Conservation (phyloP, 2,329 filamentous ascomycete species). For the Diaporthe amygdali region DNA sequence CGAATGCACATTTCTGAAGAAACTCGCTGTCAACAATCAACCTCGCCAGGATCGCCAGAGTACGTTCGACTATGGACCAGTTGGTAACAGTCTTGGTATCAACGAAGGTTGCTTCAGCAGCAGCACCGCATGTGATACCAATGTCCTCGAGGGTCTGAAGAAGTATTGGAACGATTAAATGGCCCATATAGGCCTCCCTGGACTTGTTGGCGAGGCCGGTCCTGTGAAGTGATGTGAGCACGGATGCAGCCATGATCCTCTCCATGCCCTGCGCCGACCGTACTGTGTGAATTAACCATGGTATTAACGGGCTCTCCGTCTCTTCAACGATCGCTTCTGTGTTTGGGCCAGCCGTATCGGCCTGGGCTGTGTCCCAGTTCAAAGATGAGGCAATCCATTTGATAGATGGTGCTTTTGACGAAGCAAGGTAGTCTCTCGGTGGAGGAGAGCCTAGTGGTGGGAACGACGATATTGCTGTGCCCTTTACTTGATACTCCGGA, state of each 20-base stretch:
- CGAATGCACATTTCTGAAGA: slow-evolving; percentile 82
- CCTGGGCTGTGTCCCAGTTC: slow-evolving; percentile 39
- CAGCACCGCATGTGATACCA: slow-evolving; percentile 38
- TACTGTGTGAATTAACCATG: slow-evolving; percentile 73
- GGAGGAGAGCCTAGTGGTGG: slow-evolving; percentile 56
- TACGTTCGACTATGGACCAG: slow-evolving; percentile 68
- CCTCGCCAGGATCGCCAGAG: slow-evolving; percentile 77
- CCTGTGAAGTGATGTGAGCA: slow-evolving; percentile 73
- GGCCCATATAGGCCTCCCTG: slow-evolving; percentile 68
- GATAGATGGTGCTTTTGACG: slow-evolving; percentile 18
- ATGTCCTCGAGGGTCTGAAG: slow-evolving; percentile 67
- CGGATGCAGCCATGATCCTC: slow-evolving; percentile 70
- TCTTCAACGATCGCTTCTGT: slow-evolving; percentile 55
- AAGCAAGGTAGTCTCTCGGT: slow-evolving; percentile 41
- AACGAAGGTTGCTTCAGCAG: slow-evolving; percentile 43
- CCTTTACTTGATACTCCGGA: slow-evolving; percentile 45
- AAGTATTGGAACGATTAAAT: slow-evolving; percentile 73
- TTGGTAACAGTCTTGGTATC: slow-evolving; percentile 45
- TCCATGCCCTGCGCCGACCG: slow-evolving; percentile 63
- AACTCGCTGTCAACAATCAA: slow-evolving; percentile 79
- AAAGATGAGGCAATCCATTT: slow-evolving; percentile 18
- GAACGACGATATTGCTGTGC: slow-evolving; percentile 48
- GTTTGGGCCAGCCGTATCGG: slow-evolving; percentile 32
- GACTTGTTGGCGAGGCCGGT: slow-evolving; percentile 68
- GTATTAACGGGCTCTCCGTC: slow-evolving; percentile 72